Evolutionary conservation across 2,329 filamentous ascomycete species (phyloP).

Genomic region (Cladophialophora exuberans): DNA sequence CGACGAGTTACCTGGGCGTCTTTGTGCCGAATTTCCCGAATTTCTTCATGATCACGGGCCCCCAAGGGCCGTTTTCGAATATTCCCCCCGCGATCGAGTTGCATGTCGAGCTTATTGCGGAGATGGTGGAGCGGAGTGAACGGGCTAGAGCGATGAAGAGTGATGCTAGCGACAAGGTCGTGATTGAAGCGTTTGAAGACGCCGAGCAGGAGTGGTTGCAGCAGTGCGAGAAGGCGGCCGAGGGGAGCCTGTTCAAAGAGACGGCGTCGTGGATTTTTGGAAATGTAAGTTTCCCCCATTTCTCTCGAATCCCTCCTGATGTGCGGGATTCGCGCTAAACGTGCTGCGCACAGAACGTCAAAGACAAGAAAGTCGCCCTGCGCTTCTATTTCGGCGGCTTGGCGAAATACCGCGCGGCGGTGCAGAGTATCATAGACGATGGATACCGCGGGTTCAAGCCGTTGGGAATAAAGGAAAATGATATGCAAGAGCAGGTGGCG

Average conservation of each 20-base stretch:
- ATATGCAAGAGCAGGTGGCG: not conserved
- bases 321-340: too few species aligned
- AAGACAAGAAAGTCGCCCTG: constrained; percentile 49
- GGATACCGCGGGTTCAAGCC: constrained; percentile 10
- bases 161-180: constrained; percentile 25
- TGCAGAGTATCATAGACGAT: constrained; percentile 12
- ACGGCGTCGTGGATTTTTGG: constrained; percentile 58
- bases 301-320: not conserved
- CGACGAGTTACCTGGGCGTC: constrained; percentile 46
- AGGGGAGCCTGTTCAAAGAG: constrained; percentile 53
- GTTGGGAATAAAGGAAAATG: not conserved
- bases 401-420: constrained; percentile 8
- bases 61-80: constrained; percentile 60
- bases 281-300: constrained; percentile 29
- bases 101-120: constrained; percentile 56
- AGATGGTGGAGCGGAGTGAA: constrained; percentile 52
- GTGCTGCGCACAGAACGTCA: constrained; percentile 45
- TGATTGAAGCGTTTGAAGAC: constrained; percentile 54
- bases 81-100: constrained; percentile 59
- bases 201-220: constrained; percentile 55
- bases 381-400: constrained; percentile 29
- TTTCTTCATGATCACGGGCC: constrained; percentile 57
- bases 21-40: constrained; percentile 49
- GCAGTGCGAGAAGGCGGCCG: constrained; percentile 40
- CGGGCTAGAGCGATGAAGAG: constrained; percentile 34